Evolutionary conservation across 352 stramenopile genomes (phyloP), one percentile per base, ranked within the genome.

Genomic region (Thraustotheca clavata): DNA sequence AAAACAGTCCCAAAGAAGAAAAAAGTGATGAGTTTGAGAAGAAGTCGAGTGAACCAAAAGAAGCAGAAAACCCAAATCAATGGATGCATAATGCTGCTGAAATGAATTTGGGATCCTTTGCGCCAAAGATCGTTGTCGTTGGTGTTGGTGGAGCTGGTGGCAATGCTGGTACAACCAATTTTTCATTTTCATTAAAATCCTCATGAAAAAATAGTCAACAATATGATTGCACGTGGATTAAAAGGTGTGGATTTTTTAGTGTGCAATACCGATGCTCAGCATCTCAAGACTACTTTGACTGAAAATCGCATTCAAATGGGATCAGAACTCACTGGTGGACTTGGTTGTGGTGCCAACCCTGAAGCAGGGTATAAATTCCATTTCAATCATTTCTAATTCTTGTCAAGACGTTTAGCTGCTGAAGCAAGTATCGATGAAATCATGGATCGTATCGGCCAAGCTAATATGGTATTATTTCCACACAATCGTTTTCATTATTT

Each of bases 261-360:
- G 31, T 96, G 88, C 76, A 96, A 96, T 73, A 96, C 88, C 39
- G 88, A 96, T 49, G 85, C 88, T 35, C 88, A 96, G 77, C 88
- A 96, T 50, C 69, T 96, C 59, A 86, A 86, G 60, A 95, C 86
- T 54, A 95, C 85, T 14, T 69, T 96, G 35, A 96, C 88, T 26
- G 87, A 96, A 59, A 96, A 96, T 68, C 83, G 88, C 48, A 74
- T 96, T 65, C 88, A 96, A 67, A 94, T 94, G 84, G 82, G 80
- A 2, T 86, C 88, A 14, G 83, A 94, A 29, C 70, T 96, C 60
- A 96, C 88, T 40, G 77, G 86, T 43, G 84, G 84, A 11, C 70
- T 94, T 4, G 84, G 84, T 12, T 91, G 82, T 69, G 84, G 84
- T 4, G 84, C 84, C 32, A 94, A 94, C 39, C 84, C 84, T 24